Percentiles rank a stretch among this genome's conserved stretches.
Evolutionary conservation across 495 filamentous ascomycete genomes (phyloP).

Genomic region (Tuber magnatum): DNA sequence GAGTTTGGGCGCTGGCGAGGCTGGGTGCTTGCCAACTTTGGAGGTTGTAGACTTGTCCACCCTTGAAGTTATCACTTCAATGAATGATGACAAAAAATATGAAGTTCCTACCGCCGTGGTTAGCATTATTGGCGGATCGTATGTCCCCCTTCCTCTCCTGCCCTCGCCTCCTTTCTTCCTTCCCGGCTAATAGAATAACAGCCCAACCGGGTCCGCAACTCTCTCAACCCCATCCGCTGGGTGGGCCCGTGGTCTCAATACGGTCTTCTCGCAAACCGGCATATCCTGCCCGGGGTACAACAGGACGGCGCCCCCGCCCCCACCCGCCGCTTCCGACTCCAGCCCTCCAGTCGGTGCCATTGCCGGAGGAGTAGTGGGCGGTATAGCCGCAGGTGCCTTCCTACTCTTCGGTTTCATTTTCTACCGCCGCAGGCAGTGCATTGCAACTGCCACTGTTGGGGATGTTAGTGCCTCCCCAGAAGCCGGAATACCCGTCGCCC

Average conservation of each 20-base stretch:
- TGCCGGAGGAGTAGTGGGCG: background rate
- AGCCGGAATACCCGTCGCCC: background rate
- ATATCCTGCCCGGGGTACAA: too few relatives aligned
- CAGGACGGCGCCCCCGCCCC: too few relatives aligned
- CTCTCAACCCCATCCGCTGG: background rate
- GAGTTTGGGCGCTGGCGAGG: background rate
- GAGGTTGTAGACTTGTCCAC: slow-evolving; percentile 17
- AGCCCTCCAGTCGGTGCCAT: background rate
- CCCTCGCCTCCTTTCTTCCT: background rate
- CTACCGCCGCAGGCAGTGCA: background rate
- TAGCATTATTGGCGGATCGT: background rate
- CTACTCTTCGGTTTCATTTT: background rate
- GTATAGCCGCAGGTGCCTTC: background rate
- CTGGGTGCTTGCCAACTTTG: slow-evolving; percentile 2
- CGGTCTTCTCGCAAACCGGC: background rate
- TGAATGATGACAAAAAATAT: background rate
- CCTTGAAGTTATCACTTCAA: background rate
- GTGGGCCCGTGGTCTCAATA: background rate
- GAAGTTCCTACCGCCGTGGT: background rate
- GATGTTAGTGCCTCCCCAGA: background rate
- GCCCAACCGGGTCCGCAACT: background rate
- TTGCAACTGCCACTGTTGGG: background rate
- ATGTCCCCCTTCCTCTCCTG: background rate
- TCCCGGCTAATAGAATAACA: background rate
- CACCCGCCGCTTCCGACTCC: too few relatives aligned